phyloP scores from a whole-genome alignment of 2,329 filamentous ascomycete species.

The Remersonia thermophila region DNA sequence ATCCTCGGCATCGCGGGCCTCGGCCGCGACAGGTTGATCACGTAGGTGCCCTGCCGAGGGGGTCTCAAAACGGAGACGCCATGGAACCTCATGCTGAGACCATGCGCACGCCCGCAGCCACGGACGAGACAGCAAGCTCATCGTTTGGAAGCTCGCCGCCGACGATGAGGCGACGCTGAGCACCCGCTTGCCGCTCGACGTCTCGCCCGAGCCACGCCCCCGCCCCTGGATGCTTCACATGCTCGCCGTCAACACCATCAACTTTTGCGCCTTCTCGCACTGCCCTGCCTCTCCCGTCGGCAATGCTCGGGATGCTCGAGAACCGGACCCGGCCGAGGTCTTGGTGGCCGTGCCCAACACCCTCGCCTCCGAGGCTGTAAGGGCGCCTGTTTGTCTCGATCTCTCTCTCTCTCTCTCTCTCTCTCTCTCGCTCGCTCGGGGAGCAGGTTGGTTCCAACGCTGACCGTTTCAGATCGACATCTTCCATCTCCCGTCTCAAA shows the following conservation, averaged over 20 bases:
- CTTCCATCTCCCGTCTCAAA: slow-evolving; percentile 66
- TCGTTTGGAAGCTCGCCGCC: slow-evolving; percentile 64
- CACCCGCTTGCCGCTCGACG: slow-evolving; percentile 59
- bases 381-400: no score
- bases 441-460: slow-evolving; percentile 1
- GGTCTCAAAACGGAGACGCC: no score
- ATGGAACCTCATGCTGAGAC: slow-evolving; percentile 4
- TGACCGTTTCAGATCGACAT: slow-evolving; percentile 54
- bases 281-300: slow-evolving; percentile 25
- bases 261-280: slow-evolving; percentile 77
- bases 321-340: slow-evolving; percentile 29
- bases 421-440: no score
- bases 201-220: slow-evolving; percentile 32
- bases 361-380: slow-evolving; percentile 55
- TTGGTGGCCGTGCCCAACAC: slow-evolving; percentile 74
- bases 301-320: slow-evolving; percentile 3
- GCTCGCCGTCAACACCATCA: slow-evolving; percentile 80
- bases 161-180: slow-evolving; percentile 53
- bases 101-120: slow-evolving; percentile 45
- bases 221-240: slow-evolving; percentile 79
- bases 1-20: slow-evolving; percentile 66
- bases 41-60: slow-evolving; percentile 45
- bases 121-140: slow-evolving; percentile 75
- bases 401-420: no score
- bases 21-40: slow-evolving; percentile 63